Conservation (phyloP, 179 eudicot species). For the Corrigiola litoralis region DNA sequence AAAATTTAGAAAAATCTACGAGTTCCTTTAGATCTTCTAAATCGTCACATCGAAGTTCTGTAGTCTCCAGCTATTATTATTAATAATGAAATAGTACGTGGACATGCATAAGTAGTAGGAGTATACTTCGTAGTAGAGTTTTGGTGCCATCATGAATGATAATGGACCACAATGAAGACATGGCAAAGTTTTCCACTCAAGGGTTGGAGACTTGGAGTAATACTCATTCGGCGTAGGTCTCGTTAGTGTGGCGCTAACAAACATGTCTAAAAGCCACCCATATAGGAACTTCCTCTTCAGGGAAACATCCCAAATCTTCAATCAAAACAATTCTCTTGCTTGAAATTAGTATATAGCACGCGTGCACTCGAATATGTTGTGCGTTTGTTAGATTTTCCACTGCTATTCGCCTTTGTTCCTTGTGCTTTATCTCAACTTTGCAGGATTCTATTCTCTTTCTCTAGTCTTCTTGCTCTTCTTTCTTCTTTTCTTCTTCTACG, state of each 20-base stretch:
- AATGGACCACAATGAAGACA: conserved; percentile 5
- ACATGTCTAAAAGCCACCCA: conserved; percentile 1
- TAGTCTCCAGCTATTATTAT: too few relatives aligned
- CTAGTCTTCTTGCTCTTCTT: neutral
- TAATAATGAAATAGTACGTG: too few relatives aligned
- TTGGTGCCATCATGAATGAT: neutral
- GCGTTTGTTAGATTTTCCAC: neutral
- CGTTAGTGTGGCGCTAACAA: conserved; percentile 5
- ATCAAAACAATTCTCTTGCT: neutral
- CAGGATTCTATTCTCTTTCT: conserved; percentile 25
- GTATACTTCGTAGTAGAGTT: too few relatives aligned
- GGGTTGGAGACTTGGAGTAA: neutral
- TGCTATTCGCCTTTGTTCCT: conserved; percentile 4
- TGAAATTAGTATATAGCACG: conserved; percentile 17
- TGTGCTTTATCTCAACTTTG: conserved; percentile 15
- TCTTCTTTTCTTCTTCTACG: neutral
- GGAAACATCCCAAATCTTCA: conserved; percentile 11
- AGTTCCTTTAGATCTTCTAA: too few relatives aligned
- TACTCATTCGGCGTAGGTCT: neutral
- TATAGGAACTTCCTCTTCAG: neutral
- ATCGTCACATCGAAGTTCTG: too few relatives aligned
- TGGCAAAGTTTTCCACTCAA: neutral
- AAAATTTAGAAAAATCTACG: too few relatives aligned
- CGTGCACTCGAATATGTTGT: conserved; percentile 18
- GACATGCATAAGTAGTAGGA: too few relatives aligned